Conservation (phyloP, 1,284 basidiomycete genomes). For the Prillingera fragicola region DNA sequence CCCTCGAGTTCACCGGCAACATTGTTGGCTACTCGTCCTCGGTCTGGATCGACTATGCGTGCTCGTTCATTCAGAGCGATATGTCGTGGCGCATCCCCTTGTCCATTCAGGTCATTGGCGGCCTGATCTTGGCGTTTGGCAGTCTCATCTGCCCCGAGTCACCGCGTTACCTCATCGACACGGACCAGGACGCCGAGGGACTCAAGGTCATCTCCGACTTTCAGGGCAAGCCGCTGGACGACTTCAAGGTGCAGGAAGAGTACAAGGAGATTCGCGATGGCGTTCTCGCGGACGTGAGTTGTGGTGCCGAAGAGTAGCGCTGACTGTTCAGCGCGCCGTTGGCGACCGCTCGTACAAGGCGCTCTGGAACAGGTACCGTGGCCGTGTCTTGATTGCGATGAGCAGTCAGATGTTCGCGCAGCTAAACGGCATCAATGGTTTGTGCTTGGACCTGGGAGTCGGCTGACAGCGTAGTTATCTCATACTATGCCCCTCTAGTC, state of each 20-base stretch:
- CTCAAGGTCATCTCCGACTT: constrained; percentile 84
- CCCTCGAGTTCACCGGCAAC: constrained; percentile 94
- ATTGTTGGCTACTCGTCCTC: constrained; percentile 92
- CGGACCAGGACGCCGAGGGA: constrained; percentile 76
- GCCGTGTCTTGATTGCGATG: constrained; percentile 91
- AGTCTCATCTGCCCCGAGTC: constrained; percentile 88
- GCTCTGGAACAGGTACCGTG: constrained; percentile 85
- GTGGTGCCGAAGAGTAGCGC: not conserved
- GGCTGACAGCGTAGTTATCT: constrained; percentile 79
- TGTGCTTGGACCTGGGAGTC: constrained; percentile 17
- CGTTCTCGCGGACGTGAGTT: constrained; percentile 68
- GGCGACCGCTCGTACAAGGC: constrained; percentile 73
- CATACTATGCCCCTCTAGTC: constrained; percentile 79
- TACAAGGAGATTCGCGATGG: constrained; percentile 89
- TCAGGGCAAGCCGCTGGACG: constrained; percentile 75
- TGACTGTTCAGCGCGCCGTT: constrained; percentile 55
- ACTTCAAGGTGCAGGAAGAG: constrained; percentile 70
- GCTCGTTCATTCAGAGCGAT: constrained; percentile 78
- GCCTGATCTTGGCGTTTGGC: constrained; percentile 71
- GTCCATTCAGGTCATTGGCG: constrained; percentile 84
- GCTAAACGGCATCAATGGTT: constrained; percentile 88
- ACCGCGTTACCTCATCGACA: constrained; percentile 88
- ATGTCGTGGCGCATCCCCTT: constrained; percentile 78
- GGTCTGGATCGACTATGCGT: constrained; percentile 94
- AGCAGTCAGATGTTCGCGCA: constrained; percentile 95